Evolutionary conservation across 345 rosid genomes (phyloP).

Genomic region (Salix koriyanagi): DNA sequence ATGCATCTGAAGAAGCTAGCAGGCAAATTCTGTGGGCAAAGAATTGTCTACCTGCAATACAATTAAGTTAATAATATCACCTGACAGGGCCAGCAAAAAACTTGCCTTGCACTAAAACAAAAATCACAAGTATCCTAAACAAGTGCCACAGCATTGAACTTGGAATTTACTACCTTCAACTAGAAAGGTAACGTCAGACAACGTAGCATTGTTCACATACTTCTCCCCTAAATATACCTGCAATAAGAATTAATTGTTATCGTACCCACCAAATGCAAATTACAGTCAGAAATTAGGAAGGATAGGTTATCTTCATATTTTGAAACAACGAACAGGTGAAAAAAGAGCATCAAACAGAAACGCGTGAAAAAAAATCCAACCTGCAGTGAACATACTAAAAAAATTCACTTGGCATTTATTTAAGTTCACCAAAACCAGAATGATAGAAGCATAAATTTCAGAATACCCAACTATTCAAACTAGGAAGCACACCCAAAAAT

Average conservation of each 20-base stretch:
- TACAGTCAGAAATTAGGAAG: neutral
- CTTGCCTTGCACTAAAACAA: neutral
- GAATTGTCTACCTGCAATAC: conserved; percentile 73
- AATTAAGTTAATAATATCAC: neutral
- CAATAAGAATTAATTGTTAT: conserved; percentile 9
- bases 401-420: too few species aligned
- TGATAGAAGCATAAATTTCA: neutral
- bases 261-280: neutral
- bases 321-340: neutral
- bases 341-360: neutral
- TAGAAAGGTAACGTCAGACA: conserved; percentile 92
- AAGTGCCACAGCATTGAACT: conserved; percentile 6
- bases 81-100: neutral
- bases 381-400: neutral
- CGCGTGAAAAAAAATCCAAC: neutral
- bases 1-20: conserved; percentile 99
- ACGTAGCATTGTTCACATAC: conserved; percentile 78
- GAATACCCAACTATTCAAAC: neutral
- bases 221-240: conserved; percentile 98
- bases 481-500: neutral
- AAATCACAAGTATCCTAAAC: neutral
- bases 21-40: conserved; percentile 96
- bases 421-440: neutral
- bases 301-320: neutral
- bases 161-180: conserved; percentile 69